These are phyloP conservation scores for Notholithocarpus densiflorus DNA, from an alignment of 306 rosid genomes.

Conservation along the genomic window DNA sequence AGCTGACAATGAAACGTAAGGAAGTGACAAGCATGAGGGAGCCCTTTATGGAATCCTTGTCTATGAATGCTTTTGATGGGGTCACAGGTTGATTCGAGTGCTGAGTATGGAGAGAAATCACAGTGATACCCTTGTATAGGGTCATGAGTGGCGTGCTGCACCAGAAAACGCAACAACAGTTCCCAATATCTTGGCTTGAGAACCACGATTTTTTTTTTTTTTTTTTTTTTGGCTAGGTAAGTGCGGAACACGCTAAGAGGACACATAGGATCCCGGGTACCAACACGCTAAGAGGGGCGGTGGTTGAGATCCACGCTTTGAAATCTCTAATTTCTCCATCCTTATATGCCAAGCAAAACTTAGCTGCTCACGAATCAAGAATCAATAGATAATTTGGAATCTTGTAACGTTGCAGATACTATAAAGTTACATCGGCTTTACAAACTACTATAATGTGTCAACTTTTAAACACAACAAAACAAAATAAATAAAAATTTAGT, in stretches of 20 bases:
- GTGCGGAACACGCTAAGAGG: no score
- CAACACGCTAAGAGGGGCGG: no score
- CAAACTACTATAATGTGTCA: no score
- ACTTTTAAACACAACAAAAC: no score
- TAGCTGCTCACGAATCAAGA: no score
- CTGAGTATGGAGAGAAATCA: neutral
- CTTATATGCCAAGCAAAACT: neutral
- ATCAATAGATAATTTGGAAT: no score
- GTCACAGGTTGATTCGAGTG: neutral
- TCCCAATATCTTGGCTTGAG: slow-evolving; percentile 21
- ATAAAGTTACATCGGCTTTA: no score
- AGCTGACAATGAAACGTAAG: neutral
- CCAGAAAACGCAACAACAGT: slow-evolving; percentile 16
- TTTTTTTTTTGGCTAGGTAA: no score
- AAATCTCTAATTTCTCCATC: slow-evolving; percentile 11
- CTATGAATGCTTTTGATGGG: neutral
- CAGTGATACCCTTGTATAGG: slow-evolving; percentile 20
- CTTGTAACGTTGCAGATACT: no score
- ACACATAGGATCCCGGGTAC: no score
- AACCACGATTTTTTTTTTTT: no score
- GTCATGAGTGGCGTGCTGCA: slow-evolving; percentile 18
- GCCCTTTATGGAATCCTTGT: slow-evolving; percentile 18
- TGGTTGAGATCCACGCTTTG: neutral
- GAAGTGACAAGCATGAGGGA: slow-evolving; percentile 11
- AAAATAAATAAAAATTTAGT: no score